These are phyloP conservation scores for Whalleya microplaca DNA, from an alignment of 2,329 filamentous ascomycete genomes.

Conservation along the genomic window DNA sequence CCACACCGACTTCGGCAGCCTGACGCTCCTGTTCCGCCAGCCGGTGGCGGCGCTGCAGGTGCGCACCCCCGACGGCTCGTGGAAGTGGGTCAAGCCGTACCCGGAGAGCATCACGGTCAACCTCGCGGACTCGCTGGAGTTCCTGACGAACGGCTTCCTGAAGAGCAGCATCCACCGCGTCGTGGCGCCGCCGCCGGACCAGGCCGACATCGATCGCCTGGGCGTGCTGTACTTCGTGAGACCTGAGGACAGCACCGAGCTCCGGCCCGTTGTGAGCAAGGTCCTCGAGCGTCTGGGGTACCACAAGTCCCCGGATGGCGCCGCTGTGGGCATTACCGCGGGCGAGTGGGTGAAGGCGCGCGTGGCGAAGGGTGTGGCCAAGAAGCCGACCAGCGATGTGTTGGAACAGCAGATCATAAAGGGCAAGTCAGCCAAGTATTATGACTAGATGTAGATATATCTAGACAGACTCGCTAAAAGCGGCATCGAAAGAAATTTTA, in stretches of 20 bases:
- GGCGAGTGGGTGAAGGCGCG: slow-evolving; percentile 42
- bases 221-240: slow-evolving; percentile 50
- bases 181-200: slow-evolving; percentile 47
- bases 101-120: slow-evolving; percentile 57
- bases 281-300: slow-evolving; percentile 41
- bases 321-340: slow-evolving; percentile 38
- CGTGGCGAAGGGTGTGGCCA: slow-evolving; percentile 29
- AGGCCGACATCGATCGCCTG: slow-evolving; percentile 48
- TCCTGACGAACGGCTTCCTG: slow-evolving; percentile 50
- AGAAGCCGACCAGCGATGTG: slow-evolving; percentile 31
- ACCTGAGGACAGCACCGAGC: slow-evolving; percentile 40
- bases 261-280: slow-evolving; percentile 36
- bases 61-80: slow-evolving; percentile 44
- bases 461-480: neutral
- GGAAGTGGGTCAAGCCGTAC: slow-evolving; percentile 54
- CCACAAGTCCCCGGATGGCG: slow-evolving; percentile 27
- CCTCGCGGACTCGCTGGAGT: slow-evolving; percentile 53
- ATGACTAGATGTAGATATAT: slow-evolving; percentile 29
- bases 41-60: slow-evolving; percentile 61
- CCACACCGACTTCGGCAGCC: slow-evolving; percentile 59
- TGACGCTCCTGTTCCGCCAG: slow-evolving; percentile 62
- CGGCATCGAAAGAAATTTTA: neutral
- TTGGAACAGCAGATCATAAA: slow-evolving; percentile 36
- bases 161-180: slow-evolving; percentile 50
- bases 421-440: slow-evolving; percentile 40